phyloP scores from a whole-genome alignment of 1,139 yeast genomes.

The Saccharomyces hybrid region DNA sequence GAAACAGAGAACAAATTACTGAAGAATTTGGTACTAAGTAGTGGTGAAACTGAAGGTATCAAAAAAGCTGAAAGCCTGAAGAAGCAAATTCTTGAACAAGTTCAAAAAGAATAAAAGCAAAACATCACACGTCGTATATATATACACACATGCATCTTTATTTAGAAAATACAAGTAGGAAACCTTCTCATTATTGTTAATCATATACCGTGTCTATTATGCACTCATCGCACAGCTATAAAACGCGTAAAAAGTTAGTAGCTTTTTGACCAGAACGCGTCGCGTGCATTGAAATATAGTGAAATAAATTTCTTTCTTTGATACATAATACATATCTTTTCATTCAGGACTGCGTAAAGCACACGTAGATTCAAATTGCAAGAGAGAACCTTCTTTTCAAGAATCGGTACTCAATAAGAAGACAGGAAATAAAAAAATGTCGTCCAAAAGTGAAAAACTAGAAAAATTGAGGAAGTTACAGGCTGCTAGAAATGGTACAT shows the following conservation, averaged over 20 bases:
- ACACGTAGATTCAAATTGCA: background rate
- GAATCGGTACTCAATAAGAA: background rate
- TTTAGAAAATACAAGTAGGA: background rate
- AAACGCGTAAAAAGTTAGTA: background rate
- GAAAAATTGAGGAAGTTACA: conserved; percentile 22
- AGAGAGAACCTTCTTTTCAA: background rate
- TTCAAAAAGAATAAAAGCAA: background rate
- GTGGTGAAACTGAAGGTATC: conserved; percentile 23
- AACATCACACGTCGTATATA: background rate
- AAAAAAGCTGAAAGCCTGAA: conserved; percentile 15
- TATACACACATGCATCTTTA: background rate
- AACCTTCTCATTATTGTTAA: background rate
- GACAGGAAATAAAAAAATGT: background rate
- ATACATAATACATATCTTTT: background rate
- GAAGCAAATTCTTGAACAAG: background rate
- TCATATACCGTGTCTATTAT: no score
- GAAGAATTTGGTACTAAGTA: conserved; percentile 67
- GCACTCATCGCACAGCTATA: background rate
- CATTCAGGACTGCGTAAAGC: background rate
- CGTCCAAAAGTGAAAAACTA: conserved; percentile 15
- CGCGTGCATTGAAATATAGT: background rate
- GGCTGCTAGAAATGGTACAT: conserved; percentile 20
- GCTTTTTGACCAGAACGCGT: background rate
- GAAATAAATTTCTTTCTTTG: background rate
- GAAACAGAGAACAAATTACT: conserved; percentile 82